These are phyloP conservation scores for Diaporthe eres DNA, from an alignment of 2,329 filamentous ascomycete species.

Conservation along the genomic window DNA sequence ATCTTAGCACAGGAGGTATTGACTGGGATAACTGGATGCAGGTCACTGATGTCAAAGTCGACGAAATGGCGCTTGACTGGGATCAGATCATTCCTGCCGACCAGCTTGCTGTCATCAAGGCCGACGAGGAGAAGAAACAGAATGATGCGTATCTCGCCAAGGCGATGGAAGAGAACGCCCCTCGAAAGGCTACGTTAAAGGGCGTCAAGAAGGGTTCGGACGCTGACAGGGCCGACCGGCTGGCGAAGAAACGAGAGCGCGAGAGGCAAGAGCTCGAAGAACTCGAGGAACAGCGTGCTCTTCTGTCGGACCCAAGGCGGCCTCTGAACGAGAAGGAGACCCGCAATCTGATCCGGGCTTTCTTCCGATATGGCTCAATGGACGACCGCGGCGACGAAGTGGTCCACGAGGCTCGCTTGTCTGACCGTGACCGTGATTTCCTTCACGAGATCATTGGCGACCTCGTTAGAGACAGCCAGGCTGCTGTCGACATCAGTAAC, in stretches of 20 bases:
- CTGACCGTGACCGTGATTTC: conserved; percentile 85
- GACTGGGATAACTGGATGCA: conserved; percentile 96
- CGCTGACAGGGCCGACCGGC: conserved; percentile 74
- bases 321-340: conserved; percentile 94
- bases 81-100: conserved; percentile 98
- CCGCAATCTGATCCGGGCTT: conserved; percentile 90
- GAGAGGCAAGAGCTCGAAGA: conserved; percentile 80
- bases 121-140: conserved; percentile 86
- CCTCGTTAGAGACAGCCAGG: conserved; percentile 72
- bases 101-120: conserved; percentile 89
- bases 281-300: conserved; percentile 79
- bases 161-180: conserved; percentile 87
- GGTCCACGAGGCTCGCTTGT: conserved; percentile 86
- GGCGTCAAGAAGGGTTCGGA: conserved; percentile 66
- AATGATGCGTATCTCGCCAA: conserved; percentile 87
- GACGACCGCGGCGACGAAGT: conserved; percentile 91
- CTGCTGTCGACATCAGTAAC: conserved; percentile 76
- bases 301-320: conserved; percentile 86
- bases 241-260: conserved; percentile 76
- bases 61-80: conserved; percentile 86
- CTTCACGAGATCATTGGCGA: conserved; percentile 83
- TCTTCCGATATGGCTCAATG: conserved; percentile 91
- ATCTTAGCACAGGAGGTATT: conserved; percentile 88
- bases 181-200: conserved; percentile 78
- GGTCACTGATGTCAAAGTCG: conserved; percentile 97